Percentiles rank a stretch among this genome's conserved stretches.
These are phyloP conservation scores for Gossypium aridum DNA, from an alignment of 441 rosid species.

Conservation along the genomic window DNA sequence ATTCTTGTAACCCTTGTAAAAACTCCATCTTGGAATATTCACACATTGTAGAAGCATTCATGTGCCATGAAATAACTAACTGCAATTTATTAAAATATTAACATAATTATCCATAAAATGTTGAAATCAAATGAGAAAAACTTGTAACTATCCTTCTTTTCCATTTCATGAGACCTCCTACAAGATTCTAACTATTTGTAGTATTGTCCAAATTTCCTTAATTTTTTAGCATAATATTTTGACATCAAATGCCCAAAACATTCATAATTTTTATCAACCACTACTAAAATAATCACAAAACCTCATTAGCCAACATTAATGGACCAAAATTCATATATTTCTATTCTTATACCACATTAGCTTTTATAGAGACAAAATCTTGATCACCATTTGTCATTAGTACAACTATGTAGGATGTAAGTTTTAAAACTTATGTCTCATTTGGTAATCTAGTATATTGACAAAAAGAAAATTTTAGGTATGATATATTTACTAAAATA, in stretches of 20 bases:
- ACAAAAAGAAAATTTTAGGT: no score
- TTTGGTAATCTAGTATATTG: no score
- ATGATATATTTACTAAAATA: no score
- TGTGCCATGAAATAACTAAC: slow-evolving; percentile 98
- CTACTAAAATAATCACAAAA: no score
- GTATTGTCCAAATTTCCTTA: neutral
- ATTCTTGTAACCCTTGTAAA: slow-evolving; percentile 59
- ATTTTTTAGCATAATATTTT: neutral
- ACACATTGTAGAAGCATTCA: slow-evolving; percentile 97
- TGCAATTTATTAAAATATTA: slow-evolving; percentile 27
- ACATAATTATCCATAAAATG: neutral
- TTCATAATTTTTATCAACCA: no score
- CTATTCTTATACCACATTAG: no score
- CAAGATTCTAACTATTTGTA: neutral
- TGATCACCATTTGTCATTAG: no score
- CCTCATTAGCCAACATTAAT: no score
- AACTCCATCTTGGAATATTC: slow-evolving; percentile 94
- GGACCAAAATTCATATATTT: no score
- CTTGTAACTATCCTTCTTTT: neutral
- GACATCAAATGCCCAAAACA: neutral
- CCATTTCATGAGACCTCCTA: neutral
- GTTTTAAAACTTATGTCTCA: no score
- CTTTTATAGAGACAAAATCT: no score
- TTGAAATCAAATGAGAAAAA: neutral
- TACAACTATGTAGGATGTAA: no score